phyloP scores from a whole-genome alignment of 2,329 filamentous ascomycete genomes.

The Decorospora gaudefroyi region DNA sequence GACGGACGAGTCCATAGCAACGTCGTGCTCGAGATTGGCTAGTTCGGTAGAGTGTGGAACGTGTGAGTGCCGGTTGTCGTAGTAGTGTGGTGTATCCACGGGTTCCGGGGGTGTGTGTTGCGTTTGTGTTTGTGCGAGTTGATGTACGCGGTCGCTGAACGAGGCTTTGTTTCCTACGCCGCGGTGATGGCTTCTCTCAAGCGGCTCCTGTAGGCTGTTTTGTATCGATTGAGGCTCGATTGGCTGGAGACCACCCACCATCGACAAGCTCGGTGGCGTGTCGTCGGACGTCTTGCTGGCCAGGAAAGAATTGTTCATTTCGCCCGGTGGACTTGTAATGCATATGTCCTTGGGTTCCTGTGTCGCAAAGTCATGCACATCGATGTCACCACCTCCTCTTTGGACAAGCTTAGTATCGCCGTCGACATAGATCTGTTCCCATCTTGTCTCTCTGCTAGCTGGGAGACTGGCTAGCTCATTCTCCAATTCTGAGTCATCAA shows the following conservation, averaged over 20 bases:
- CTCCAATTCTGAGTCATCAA: constrained; percentile 46
- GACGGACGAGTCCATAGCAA: constrained; percentile 36
- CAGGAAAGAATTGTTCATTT: constrained; percentile 37
- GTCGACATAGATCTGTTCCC: constrained; percentile 49
- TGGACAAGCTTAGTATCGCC: constrained; percentile 47
- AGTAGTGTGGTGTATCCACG: constrained; percentile 9
- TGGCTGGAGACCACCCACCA: constrained; percentile 27
- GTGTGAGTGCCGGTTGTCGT: constrained; percentile 18
- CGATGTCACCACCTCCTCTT: constrained; percentile 35
- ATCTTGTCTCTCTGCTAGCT: constrained; percentile 42
- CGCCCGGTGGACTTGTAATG: constrained; percentile 41
- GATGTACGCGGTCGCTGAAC: constrained; percentile 44
- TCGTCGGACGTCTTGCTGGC: constrained; percentile 33
- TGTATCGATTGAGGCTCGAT: constrained; percentile 20
- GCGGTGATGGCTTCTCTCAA: constrained; percentile 19
- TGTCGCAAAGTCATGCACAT: constrained; percentile 39
- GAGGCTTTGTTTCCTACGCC: constrained; percentile 34
- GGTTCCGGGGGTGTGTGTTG: constrained; percentile 8
- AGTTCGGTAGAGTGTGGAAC: constrained; percentile 30
- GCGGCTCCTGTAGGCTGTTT: constrained; percentile 12
- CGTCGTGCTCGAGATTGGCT: constrained; percentile 40
- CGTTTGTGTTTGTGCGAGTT: constrained; percentile 27
- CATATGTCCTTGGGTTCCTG: constrained; percentile 44
- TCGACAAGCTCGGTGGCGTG: constrained; percentile 31
- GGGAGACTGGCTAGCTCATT: constrained; percentile 44